Evolutionary conservation across 305 asterid species (phyloP), one percentile per base, ranked within the genome.

Genomic region (Ilex paraguariensis): DNA sequence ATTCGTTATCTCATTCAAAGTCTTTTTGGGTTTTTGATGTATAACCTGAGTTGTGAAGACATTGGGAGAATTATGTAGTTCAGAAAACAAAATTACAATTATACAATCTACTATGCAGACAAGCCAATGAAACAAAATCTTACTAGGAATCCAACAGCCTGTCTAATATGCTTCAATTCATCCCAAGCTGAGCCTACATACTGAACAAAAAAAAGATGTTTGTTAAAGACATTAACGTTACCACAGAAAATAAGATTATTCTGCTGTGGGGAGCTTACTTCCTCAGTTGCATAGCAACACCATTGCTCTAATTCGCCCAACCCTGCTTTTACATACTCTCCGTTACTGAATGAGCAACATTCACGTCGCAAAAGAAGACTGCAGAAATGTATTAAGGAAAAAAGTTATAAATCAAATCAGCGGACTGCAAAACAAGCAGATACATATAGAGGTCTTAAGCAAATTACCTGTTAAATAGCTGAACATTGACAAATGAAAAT

Each of bases 11-110:
- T 94, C 98, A 62, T 85, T 61, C 77, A 94, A 81, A 11, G 94
- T 79, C 86, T 94, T 94, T 77, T 91, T 94, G 70, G 99, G 99
- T 80, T 94, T 94, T 78, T 94, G 98, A 82, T 91, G 99, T 74
- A 94, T 87, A 66, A 94, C 99, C 99, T 93, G 95, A 75, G 10
- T 44, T 28, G 57, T 21, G 53, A 48, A 52, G 50, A 60, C 13
- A 54, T 52, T 57, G 46, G 57, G 60, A 16, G 13, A 15, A 49
- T 66, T 45, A 70, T 9, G 36, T 54, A 64, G 5, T 5, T 21
- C 12, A 7, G 56, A 3, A 17, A 52, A 14, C 54, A 50, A 5
- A 9, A 50, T 50, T 50, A 12, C 6, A 50, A n/a, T 50, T 0
- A 7, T 1, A 50, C 6, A 50, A 9, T 50, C 14, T 5, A 14